Conservation (phyloP, 441 rosid genomes). For the Metrosideros polymorpha region DNA sequence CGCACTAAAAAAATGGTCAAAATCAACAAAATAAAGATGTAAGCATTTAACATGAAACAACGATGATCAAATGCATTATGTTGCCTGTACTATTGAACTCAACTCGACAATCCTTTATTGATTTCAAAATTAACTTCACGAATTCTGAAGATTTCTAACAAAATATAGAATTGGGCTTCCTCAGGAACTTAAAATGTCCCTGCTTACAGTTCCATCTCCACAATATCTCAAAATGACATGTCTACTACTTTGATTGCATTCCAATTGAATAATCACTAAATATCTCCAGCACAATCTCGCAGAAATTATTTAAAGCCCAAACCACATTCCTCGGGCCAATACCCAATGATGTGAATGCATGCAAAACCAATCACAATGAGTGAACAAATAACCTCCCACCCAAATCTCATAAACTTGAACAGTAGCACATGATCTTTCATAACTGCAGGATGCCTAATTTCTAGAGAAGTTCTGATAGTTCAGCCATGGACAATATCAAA, state of each 20-base stretch:
- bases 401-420: not conserved
- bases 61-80: not conserved
- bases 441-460: not conserved
- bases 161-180: not conserved
- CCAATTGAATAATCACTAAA: not conserved
- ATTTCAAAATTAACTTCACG: not conserved
- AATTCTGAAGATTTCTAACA: not conserved
- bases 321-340: not conserved
- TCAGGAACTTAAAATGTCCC: not conserved
- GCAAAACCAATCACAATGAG: not conserved
- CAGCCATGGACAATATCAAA: not conserved
- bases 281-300: not conserved
- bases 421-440: not conserved
- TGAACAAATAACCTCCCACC: not conserved
- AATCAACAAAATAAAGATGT: not conserved
- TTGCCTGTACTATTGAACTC: not conserved
- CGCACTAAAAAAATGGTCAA: conserved; percentile 36
- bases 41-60: not conserved
- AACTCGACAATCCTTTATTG: not conserved
- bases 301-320: not conserved
- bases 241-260: not conserved
- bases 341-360: not conserved
- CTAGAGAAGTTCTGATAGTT: not conserved
- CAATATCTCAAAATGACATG: not conserved
- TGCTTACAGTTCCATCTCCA: not conserved